Base-by-base conservation (phyloP, 768 basidiomycete species). In the Gymnopilus dilepis region DNA sequence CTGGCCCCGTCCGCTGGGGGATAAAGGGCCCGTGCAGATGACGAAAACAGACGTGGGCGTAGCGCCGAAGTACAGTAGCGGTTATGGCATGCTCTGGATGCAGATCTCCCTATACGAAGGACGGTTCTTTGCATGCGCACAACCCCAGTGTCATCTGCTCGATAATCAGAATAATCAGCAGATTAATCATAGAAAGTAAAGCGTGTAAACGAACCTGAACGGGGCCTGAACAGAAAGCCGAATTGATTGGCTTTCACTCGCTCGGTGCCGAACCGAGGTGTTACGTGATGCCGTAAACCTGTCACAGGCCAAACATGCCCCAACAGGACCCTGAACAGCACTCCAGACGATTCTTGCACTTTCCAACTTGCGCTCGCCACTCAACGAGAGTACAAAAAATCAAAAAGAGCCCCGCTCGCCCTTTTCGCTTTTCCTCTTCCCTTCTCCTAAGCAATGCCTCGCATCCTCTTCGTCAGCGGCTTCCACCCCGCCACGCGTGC, bases 401-500 rank as follows among this genome's bases (percentile, higher is more conserved):
- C 47, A 50, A 50, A n/a, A 50, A 50, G 47, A 28, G 47, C 47
- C 17, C 2, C 22, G 26, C 26, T n/a, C 31, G 41, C 34, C 40
- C 50, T n/a, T n/a, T n/a, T n/a, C n/a, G n/a, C n/a, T n/a, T n/a
- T n/a, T n/a, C n/a, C n/a, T n/a, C n/a, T n/a, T n/a, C n/a, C n/a
- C n/a, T n/a, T n/a, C n/a, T n/a, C n/a, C n/a, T n/a, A n/a, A n/a
- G n/a, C n/a, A n/a, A 67, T 91, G 90, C 88, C 89, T 71, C 90
- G 92, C 65, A 94, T 94, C 65, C 84, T 94, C 61, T 95, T 93
- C 67, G 92, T 95, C 45, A 91, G 88, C 69, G 92, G 92, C 19
- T 95, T 95, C 70, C 88, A 92, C 67, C 88, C 90, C 4, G 76
- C 85, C n/a, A 94, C 91, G 3, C 86, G 92, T 22, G 93, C 94